A percentile compares a stretch with the other conserved stretches of the same genome.
phyloP scores from a whole-genome alignment of 23 red algal genomes.

The Pyropia haitanensis region DNA sequence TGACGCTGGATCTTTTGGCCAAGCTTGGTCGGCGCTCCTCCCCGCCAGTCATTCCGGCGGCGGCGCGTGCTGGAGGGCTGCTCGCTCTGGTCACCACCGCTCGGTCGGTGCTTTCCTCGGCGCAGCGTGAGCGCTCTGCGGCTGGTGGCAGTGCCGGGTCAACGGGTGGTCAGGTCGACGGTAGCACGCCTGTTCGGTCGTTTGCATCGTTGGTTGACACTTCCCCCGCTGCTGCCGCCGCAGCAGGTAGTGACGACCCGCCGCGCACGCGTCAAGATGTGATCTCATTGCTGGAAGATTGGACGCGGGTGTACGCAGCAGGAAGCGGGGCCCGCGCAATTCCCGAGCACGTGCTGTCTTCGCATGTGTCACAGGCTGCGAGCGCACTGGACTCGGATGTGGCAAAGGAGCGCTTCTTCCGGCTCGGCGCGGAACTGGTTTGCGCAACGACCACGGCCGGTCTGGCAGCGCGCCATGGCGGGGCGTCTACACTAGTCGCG shows the following conservation, averaged over 20 bases:
- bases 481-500: neutral
- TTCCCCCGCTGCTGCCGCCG: constrained; percentile 1
- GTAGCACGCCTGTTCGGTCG: neutral
- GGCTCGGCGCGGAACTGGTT: constrained; percentile 39
- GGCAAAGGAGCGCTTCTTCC: constrained; percentile 22
- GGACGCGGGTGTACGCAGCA: constrained; percentile 32
- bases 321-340: constrained; percentile 12
- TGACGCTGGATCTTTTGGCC: constrained; percentile 48
- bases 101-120: neutral
- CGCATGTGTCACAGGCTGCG: constrained; percentile 18
- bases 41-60: constrained; percentile 4
- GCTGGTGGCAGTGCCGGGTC: too few species aligned
- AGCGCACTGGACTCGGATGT: constrained; percentile 15
- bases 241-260: constrained; percentile 12
- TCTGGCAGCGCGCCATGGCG: constrained; percentile 4
- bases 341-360: constrained; percentile 19
- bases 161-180: too few species aligned
- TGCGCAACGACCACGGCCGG: constrained; percentile 11
- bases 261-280: constrained; percentile 20
- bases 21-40: constrained; percentile 42
- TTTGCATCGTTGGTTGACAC: neutral
- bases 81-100: constrained; percentile 26
- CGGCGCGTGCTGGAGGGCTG: constrained; percentile 25
- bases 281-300: constrained; percentile 23
- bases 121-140: too few species aligned